Conservation (phyloP, 768 basidiomycete genomes). For the Boletus edulis region DNA sequence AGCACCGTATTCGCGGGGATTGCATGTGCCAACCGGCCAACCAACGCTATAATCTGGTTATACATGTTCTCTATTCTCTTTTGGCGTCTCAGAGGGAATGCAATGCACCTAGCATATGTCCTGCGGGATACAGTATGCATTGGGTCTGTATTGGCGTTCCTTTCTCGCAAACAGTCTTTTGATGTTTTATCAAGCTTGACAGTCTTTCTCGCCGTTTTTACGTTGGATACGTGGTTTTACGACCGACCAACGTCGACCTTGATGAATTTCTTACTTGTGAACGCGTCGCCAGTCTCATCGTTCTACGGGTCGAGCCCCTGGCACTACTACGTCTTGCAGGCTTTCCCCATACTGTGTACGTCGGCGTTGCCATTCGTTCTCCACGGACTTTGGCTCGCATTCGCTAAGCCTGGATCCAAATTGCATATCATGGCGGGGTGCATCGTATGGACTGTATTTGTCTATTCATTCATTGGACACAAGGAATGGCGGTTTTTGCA, state of each 20-base stretch:
- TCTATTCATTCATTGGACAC: conserved; percentile 84
- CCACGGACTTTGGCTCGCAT: conserved; percentile 51
- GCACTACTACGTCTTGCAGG: conserved; percentile 91
- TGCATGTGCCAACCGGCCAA: conserved; percentile 83
- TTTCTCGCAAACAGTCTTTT: conserved; percentile 3
- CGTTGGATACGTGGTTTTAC: conserved; percentile 73
- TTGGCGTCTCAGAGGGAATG: conserved; percentile 47
- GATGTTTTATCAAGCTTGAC: conserved; percentile 16
- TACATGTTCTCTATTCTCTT: conserved; percentile 61
- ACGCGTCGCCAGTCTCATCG: conserved; percentile 81
- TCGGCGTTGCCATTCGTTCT: conserved; percentile 71
- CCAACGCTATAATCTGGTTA: conserved; percentile 84
- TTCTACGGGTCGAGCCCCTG: conserved; percentile 87
- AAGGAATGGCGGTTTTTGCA: conserved; percentile 99
- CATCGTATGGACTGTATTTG: conserved; percentile 56
- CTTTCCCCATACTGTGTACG: conserved; percentile 76
- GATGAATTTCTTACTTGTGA: conserved; percentile 78
- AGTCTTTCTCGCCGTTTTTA: conserved; percentile 32
- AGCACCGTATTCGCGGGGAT: conserved; percentile 64
- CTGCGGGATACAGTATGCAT: conserved; percentile 38
- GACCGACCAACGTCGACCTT: conserved; percentile 66
- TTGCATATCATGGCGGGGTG: conserved; percentile 46
- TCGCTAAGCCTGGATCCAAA: conserved; percentile 21
- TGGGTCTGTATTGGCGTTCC: conserved; percentile 41
- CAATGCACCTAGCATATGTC: conserved; percentile 30